Evolutionary conservation across 345 rosid genomes (phyloP).

Genomic region (Xanthoceras sorbifolium): DNA sequence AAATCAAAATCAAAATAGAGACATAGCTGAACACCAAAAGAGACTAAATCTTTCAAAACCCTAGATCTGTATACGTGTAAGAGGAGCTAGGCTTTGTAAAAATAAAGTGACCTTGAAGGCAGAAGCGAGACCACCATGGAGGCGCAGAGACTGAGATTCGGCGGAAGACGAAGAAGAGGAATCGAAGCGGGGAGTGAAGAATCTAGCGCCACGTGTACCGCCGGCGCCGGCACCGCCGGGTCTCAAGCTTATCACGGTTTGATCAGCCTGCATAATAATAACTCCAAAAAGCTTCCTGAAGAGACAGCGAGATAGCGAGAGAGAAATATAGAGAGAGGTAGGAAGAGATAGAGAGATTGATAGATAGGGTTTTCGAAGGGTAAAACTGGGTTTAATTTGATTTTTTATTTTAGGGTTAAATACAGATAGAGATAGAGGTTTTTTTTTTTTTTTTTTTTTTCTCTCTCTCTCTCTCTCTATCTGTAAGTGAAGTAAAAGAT

Average conservation of each 20-base stretch:
- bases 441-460: not conserved
- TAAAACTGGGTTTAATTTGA: not conserved
- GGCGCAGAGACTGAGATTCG: conserved; percentile 14
- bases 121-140: conserved; percentile 7
- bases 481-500: not conserved
- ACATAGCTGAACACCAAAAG: not conserved
- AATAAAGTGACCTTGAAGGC: conserved; percentile 16
- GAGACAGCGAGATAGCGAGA: not conserved
- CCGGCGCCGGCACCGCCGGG: conserved; percentile 35
- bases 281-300: not conserved
- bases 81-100: conserved; percentile 4
- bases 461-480: not conserved
- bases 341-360: not conserved
- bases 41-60: not conserved
- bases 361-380: not conserved
- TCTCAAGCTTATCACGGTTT: conserved; percentile 39
- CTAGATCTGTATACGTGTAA: not conserved
- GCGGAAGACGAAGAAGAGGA: conserved; percentile 9
- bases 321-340: not conserved
- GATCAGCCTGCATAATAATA: conserved; percentile 32
- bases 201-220: conserved; percentile 24
- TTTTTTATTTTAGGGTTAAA: not conserved
- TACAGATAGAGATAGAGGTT: conserved; percentile 10
- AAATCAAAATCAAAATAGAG: not conserved
- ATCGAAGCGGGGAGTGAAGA: conserved; percentile 26